Percentiles rank a stretch among this genome's conserved stretches.
Conservation (phyloP, 805 yeast species). For the Cyberlindnera amylophila region DNA sequence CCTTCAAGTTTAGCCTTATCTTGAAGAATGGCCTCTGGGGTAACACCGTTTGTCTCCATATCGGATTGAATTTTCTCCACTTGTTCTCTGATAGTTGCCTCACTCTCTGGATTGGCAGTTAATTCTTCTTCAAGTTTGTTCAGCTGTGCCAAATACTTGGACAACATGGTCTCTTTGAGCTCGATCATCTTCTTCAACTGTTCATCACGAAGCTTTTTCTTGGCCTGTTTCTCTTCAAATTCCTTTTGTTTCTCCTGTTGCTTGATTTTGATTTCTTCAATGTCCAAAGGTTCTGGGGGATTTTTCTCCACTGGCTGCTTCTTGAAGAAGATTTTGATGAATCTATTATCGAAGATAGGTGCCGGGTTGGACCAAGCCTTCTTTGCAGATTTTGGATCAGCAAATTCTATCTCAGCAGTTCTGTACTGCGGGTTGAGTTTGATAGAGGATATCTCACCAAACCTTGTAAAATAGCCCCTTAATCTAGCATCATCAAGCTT, state of each 20-base stretch:
- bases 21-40: conserved; percentile 20
- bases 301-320: conserved; percentile 7
- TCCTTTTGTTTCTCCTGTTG: conserved; percentile 39
- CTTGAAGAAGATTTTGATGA: conserved; percentile 43
- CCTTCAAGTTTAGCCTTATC: conserved; percentile 23
- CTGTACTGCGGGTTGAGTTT: conserved; percentile 26
- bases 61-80: conserved; percentile 16
- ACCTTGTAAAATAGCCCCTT: conserved; percentile 35
- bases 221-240: conserved; percentile 36
- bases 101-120: conserved; percentile 17
- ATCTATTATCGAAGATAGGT: conserved; percentile 46
- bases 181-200: conserved; percentile 31
- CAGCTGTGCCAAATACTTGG: conserved; percentile 31
- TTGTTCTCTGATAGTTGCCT: conserved; percentile 10
- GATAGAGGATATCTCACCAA: conserved; percentile 36
- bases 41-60: conserved; percentile 21
- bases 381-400: conserved; percentile 34
- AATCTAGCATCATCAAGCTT: conserved; percentile 33
- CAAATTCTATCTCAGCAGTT: conserved; percentile 38
- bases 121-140: conserved; percentile 17
- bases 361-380: conserved; percentile 41
- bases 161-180: conserved; percentile 33
- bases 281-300: conserved; percentile 25
- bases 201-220: conserved; percentile 31
- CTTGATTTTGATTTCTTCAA: conserved; percentile 34